These are phyloP conservation scores for Telfairia occidentalis DNA, from an alignment of 331 rosid species.

Conservation along the genomic window DNA sequence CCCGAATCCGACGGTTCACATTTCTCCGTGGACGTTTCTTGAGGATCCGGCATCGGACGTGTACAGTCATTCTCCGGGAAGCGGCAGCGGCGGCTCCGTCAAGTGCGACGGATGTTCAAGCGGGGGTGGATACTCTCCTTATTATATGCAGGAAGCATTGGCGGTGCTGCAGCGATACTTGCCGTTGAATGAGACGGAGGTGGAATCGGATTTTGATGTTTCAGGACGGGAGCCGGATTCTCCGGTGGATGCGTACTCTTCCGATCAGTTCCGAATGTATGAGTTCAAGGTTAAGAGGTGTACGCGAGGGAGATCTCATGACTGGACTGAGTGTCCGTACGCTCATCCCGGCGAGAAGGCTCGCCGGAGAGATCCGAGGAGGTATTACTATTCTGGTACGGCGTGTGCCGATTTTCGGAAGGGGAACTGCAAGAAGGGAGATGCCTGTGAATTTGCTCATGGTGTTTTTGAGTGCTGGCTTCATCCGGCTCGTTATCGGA, in stretches of 20 bases:
- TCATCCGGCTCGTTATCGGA: slow-evolving; percentile 83
- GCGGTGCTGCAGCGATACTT: slow-evolving; percentile 48
- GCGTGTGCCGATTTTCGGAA: slow-evolving; percentile 92
- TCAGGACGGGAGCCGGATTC: slow-evolving; percentile 42
- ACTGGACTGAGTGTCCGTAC: slow-evolving; percentile 98
- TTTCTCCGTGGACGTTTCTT: slow-evolving; percentile 26
- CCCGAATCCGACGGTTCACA: slow-evolving; percentile 3
- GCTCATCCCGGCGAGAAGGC: slow-evolving; percentile 99
- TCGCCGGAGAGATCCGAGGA: slow-evolving; percentile 86
- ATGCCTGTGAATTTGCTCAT: slow-evolving; percentile 78
- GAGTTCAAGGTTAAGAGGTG: slow-evolving; percentile 84
- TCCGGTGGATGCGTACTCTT: slow-evolving; percentile 67
- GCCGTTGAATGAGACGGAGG: slow-evolving; percentile 39
- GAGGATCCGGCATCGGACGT: slow-evolving; percentile 23
- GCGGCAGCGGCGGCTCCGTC: slow-evolving; percentile 18
- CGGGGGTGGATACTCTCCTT: slow-evolving; percentile 45
- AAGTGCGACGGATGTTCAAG: slow-evolving; percentile 18
- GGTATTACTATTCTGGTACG: slow-evolving; percentile 74
- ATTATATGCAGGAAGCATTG: slow-evolving; percentile 44
- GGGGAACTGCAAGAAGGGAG: slow-evolving; percentile 71
- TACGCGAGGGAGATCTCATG: slow-evolving; percentile 82
- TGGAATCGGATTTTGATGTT: slow-evolving; percentile 46
- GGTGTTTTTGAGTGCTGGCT: slow-evolving; percentile 99
- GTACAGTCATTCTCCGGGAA: slow-evolving; percentile 23
- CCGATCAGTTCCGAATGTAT: slow-evolving; percentile 85